Evolutionary conservation across 129 eudicot species (phyloP), one percentile per base, ranked within the genome.

Genomic region (Heracleum sosnowskyi): DNA sequence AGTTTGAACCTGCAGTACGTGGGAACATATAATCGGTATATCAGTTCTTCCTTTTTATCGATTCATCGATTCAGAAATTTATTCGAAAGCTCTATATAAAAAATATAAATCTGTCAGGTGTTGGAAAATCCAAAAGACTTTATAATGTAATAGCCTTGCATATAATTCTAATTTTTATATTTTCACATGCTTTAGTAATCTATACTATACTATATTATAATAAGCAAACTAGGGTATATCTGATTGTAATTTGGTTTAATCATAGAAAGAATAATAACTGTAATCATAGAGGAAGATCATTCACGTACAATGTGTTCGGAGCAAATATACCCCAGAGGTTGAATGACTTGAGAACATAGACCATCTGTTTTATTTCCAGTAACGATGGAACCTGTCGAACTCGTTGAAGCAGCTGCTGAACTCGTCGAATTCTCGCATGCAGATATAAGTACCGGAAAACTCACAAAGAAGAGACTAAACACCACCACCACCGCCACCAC

Each of bases 261-360:
- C n/a, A n/a, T n/a, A n/a, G n/a, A n/a, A n/a, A n/a, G n/a, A n/a
- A n/a, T n/a, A n/a, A n/a, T n/a, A n/a, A n/a, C n/a, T n/a, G n/a
- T n/a, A n/a, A n/a, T n/a, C n/a, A n/a, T 49, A 55, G 11, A 8
- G 64, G n/a, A n/a, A 57, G 29, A n/a, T 57, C 1, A 26, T 57
- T 16, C n/a, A 60, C 68, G 16, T 26, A 60, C 68, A 60, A 60
- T 60, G 68, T 60, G 68, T 60, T 60, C 68, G 33, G 68, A 60
- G 68, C 68, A 60, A 26, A 9, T 60, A 60, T 60, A 60, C 1
- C 68, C 68, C 10, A 60, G 68, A n/a, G 68, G 68, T 11, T n/a
- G 68, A 60, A 60, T 60, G 33, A 60, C 17, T 60, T 60, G 68
- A 26, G 11, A 60, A 60, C 68, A 60, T 4, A 60, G 10, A 60